A percentile compares a stretch with the other conserved stretches of the same genome.
Conservation (phyloP, 2,329 filamentous ascomycete species). For the Sporothrix curviconia region DNA sequence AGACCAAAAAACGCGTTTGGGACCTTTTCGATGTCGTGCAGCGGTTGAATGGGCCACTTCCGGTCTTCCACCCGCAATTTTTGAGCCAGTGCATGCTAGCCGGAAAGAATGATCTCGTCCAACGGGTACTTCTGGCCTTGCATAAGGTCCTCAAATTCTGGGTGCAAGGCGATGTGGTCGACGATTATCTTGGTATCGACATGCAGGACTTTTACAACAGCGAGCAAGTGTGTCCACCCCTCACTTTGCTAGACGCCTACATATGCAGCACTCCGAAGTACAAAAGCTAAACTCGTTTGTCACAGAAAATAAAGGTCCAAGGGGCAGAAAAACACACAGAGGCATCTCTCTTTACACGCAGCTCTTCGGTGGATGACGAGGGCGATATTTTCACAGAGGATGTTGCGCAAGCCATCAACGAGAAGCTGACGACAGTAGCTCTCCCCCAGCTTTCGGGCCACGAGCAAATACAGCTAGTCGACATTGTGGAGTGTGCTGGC, state of each 20-base stretch:
- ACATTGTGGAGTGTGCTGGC: slow-evolving; percentile 78
- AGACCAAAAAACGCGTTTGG: slow-evolving; percentile 44
- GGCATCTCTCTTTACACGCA: slow-evolving; percentile 32
- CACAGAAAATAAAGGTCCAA: neutral
- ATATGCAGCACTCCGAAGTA: no score
- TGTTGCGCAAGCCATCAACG: slow-evolving; percentile 63
- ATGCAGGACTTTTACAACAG: slow-evolving; percentile 51
- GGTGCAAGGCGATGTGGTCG: slow-evolving; percentile 70
- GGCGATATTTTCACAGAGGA: slow-evolving; percentile 64
- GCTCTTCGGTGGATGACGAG: slow-evolving; percentile 41
- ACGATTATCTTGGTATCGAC: slow-evolving; percentile 66
- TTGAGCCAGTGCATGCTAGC: slow-evolving; percentile 78
- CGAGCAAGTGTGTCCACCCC: slow-evolving; percentile 23
- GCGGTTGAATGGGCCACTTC: slow-evolving; percentile 77
- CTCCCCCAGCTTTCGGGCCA: slow-evolving; percentile 74
- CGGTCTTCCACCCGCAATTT: slow-evolving; percentile 88
- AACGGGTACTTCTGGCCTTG: slow-evolving; percentile 64
- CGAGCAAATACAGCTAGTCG: slow-evolving; percentile 78
- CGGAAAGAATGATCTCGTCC: slow-evolving; percentile 67
- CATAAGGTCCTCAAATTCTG: slow-evolving; percentile 75
- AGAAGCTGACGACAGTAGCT: slow-evolving; percentile 67
- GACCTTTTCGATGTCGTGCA: slow-evolving; percentile 79
- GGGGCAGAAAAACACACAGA: slow-evolving; percentile 1
- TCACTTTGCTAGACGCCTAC: neutral
- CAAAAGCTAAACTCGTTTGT: neutral